Percentiles rank a stretch among this genome's conserved stretches.
Conservation (phyloP, 2,329 filamentous ascomycete species). For the Didymella exigua region DNA sequence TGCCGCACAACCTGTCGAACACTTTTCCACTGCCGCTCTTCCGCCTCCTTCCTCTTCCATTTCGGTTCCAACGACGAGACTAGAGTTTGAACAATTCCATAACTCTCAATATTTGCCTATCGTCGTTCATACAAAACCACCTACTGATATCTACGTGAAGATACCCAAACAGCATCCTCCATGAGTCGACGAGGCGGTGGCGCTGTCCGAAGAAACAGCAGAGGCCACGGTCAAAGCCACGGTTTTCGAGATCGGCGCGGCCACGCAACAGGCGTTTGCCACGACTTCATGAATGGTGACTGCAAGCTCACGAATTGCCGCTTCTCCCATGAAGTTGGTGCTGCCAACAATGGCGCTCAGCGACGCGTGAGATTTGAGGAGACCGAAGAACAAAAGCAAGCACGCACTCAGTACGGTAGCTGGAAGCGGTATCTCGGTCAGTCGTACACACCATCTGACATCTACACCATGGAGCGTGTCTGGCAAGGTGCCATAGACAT, state of each 20-base stretch:
- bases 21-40: not conserved
- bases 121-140: too few species aligned
- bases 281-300: not conserved
- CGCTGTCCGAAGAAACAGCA: not conserved
- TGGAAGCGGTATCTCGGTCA: slow-evolving; percentile 38
- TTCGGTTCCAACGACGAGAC: not conserved
- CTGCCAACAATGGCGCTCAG: not conserved
- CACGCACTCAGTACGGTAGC: slow-evolving; percentile 31
- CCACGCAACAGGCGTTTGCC: not conserved
- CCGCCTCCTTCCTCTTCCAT: too few species aligned
- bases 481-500: slow-evolving; percentile 40
- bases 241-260: not conserved
- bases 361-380: slow-evolving; percentile 15
- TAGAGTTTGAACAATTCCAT: not conserved
- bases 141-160: not conserved
- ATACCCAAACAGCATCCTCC: not conserved
- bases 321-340: not conserved
- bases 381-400: slow-evolving; percentile 29
- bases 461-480: slow-evolving; percentile 24
- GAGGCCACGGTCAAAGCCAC: not conserved
- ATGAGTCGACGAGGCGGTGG: not conserved
- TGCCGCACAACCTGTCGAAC: not conserved
- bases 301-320: slow-evolving; percentile 3
- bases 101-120: not conserved
- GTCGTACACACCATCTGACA: slow-evolving; percentile 22